A percentile compares a stretch with the other conserved stretches of the same genome.
phyloP scores from a whole-genome alignment of 805 yeast species.

The Debaryomyces tyrocola region DNA sequence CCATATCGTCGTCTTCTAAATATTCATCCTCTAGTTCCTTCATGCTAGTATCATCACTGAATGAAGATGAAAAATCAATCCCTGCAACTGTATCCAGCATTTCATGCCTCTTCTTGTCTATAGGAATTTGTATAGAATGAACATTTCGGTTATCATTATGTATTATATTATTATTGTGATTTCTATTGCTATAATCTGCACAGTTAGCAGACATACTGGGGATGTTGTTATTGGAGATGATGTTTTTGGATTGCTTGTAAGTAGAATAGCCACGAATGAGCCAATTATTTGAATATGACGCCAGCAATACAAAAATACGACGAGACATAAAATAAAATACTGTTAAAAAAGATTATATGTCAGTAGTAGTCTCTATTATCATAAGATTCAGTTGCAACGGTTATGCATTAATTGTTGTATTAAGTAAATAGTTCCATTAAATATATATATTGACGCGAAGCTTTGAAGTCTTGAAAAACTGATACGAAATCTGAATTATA shows the following conservation, averaged over 20 bases:
- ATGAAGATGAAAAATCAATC: constrained; percentile 18
- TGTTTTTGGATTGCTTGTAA: not conserved
- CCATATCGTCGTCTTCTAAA: not conserved
- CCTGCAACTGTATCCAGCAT: not conserved
- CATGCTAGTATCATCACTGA: constrained; percentile 7
- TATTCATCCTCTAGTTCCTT: not conserved
- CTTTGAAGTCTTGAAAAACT: too few relatives aligned
- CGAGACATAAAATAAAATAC: not conserved
- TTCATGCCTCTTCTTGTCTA: not conserved
- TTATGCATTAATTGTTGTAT: too few relatives aligned
- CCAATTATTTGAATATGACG: constrained; percentile 1
- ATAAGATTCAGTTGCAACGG: too few relatives aligned
- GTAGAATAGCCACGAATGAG: constrained; percentile 1
- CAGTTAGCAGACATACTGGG: too few relatives aligned
- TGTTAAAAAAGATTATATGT: not conserved
- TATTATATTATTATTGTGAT: too few relatives aligned
- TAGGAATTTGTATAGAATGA: too few relatives aligned
- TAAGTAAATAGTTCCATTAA: too few relatives aligned
- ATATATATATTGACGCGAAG: too few relatives aligned
- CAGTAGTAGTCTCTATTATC: not conserved
- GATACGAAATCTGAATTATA: too few relatives aligned
- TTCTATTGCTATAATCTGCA: too few relatives aligned
- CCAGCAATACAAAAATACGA: not conserved
- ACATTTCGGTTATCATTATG: too few relatives aligned
- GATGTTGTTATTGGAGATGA: too few relatives aligned